Base-by-base conservation (phyloP, 352 stramenopile species). In the Globisporangium cederbergense region DNA sequence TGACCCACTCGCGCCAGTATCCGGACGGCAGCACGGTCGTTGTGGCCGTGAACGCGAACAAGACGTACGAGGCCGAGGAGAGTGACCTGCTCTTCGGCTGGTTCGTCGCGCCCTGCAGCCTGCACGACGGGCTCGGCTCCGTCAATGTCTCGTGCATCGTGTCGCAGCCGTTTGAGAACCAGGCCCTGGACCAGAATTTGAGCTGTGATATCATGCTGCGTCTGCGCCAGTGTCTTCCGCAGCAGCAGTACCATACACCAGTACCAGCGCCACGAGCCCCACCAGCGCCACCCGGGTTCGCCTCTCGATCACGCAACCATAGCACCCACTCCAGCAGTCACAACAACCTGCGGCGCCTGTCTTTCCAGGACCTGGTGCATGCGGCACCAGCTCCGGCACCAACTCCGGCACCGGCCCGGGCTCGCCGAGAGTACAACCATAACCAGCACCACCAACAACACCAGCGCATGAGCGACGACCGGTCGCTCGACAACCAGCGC, bases 71-170 rank as follows among this genome's bases (percentile, higher is more conserved):
- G 9, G 57, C 50, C 0, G 66, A 64, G 34, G 74, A 79, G 52
- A 60, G 32, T 22, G 68, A 72, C n/a, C 51, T 90, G 18, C 61
- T 86, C 22, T 88, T 90, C 47, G 79, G 77, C 18, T 90, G 78
- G 78, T 80, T 88, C 42, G 56, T 90, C 14, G 72, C 75, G 4
- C 78, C 78, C 4, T 77, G 76, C 49, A 66, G 54, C 25, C 61
- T 72, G n/a, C 66, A 73, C 45, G 70, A 76, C 18, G 70, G 72
- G 0, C 45, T 70, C 11, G 70, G 60, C 3, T 64, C 70, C 0
- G 70, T 88, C 25, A 88, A 77, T 45, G 77, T 86, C 16, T 86
- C 81, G n/a, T 86, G 79, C 47, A 83, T 88, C 58, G 66, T 79
- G 9, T 50, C 74, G 14, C 73, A 86, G 58, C 64, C 62, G 10